Evolutionary conservation across 345 rosid genomes (phyloP).

Genomic region (Hypericum perforatum): DNA sequence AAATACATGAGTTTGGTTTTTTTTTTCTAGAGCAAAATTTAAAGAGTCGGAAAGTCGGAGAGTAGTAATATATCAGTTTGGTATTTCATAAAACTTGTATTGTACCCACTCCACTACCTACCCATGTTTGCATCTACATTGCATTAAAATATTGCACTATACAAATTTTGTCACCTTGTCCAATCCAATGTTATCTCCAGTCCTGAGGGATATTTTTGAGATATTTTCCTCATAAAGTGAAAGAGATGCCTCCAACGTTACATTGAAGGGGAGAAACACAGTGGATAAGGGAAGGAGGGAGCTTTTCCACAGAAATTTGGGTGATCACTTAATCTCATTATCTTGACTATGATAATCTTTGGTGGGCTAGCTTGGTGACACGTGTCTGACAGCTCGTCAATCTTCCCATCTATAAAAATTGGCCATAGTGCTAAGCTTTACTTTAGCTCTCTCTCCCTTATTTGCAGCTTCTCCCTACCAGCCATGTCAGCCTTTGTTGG

Average conservation of each 20-base stretch:
- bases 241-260: neutral
- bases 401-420: conserved; percentile 27
- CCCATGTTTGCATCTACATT: too few relatives aligned
- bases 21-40: too few relatives aligned
- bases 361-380: conserved; percentile 40
- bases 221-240: neutral
- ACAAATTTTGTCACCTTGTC: too few relatives aligned
- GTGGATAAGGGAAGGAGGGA: conserved; percentile 11
- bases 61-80: too few relatives aligned
- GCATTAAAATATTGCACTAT: too few relatives aligned
- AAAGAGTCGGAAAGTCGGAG: too few relatives aligned
- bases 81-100: too few relatives aligned
- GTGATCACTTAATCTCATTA: conserved; percentile 51
- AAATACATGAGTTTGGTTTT: too few relatives aligned
- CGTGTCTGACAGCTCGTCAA: conserved; percentile 46
- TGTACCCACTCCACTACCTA: too few relatives aligned
- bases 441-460: conserved; percentile 29
- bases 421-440: conserved; percentile 17
- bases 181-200: too few relatives aligned
- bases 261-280: neutral
- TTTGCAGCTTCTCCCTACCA: conserved; percentile 12
- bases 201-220: too few relatives aligned
- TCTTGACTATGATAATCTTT: conserved; percentile 52
- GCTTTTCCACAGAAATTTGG: conserved; percentile 23
- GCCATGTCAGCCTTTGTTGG: conserved; percentile 88